Percentiles rank a stretch among this genome's conserved stretches.
Conservation (phyloP, 2,329 filamentous ascomycete genomes). For the Scleromitrula shiraiana region DNA sequence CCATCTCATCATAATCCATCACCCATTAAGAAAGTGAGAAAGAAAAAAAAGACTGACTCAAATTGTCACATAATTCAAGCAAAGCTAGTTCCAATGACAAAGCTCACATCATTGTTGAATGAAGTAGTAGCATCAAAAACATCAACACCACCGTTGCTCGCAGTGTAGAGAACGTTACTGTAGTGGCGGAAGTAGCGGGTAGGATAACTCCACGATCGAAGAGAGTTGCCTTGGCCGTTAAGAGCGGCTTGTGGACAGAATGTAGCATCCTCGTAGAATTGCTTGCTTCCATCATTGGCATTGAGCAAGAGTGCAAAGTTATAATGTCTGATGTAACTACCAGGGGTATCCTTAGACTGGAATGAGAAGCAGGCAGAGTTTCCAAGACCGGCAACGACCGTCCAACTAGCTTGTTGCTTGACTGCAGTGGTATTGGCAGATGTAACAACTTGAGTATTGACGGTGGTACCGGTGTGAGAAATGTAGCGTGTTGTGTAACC, state of each 20-base stretch:
- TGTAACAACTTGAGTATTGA: slow-evolving; percentile 48
- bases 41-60: too few relatives aligned
- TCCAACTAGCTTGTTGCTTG: slow-evolving; percentile 46
- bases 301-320: slow-evolving; percentile 43
- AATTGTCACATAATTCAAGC: too few relatives aligned
- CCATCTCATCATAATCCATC: too few relatives aligned
- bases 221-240: slow-evolving; percentile 41
- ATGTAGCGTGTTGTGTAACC: slow-evolving; percentile 47
- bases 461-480: slow-evolving; percentile 40
- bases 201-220: slow-evolving; percentile 52
- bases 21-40: too few relatives aligned
- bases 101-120: slow-evolving; percentile 50
- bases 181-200: slow-evolving; percentile 52
- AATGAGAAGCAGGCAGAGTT: slow-evolving; percentile 53
- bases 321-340: slow-evolving; percentile 50
- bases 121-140: slow-evolving; percentile 40
- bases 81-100: slow-evolving; percentile 37
- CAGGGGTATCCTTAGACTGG: slow-evolving; percentile 49
- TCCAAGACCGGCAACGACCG: slow-evolving; percentile 45
- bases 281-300: slow-evolving; percentile 46
- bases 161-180: slow-evolving; percentile 37
- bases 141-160: slow-evolving; percentile 49
- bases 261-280: slow-evolving; percentile 53
- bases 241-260: slow-evolving; percentile 50
- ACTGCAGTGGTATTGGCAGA: slow-evolving; percentile 42